A percentile compares a stretch with the other conserved stretches of the same genome.
phyloP scores from a whole-genome alignment of 768 basidiomycete genomes.

The Flagelloscypha sp. region DNA sequence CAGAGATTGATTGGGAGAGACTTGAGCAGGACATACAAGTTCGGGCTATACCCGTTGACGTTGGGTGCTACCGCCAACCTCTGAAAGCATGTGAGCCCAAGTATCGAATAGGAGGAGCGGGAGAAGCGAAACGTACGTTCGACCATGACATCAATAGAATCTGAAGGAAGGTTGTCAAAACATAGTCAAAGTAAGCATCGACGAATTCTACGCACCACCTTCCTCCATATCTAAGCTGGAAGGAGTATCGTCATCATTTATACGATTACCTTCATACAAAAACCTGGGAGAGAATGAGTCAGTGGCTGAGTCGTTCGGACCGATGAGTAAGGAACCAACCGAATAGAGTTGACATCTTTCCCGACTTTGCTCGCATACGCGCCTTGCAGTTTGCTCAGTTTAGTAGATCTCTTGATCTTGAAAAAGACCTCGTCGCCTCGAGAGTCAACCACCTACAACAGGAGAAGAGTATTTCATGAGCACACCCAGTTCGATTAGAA shows the following conservation, averaged over 20 bases:
- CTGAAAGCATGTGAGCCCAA: constrained; percentile 16
- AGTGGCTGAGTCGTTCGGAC: neutral
- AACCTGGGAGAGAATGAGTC: constrained; percentile 44
- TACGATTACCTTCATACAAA: constrained; percentile 82
- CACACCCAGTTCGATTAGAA: too few species aligned
- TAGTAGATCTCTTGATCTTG: constrained; percentile 66
- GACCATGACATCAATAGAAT: constrained; percentile 65
- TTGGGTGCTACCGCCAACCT: constrained; percentile 51
- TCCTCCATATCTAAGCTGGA: constrained; percentile 81
- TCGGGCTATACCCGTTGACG: too few species aligned
- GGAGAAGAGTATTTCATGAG: too few species aligned
- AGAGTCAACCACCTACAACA: constrained; percentile 40
- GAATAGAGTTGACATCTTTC: constrained; percentile 52
- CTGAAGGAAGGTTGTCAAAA: constrained; percentile 22
- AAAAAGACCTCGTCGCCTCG: constrained; percentile 63
- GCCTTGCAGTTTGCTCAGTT: constrained; percentile 56
- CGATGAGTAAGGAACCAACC: constrained; percentile 28
- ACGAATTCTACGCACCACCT: constrained; percentile 55
- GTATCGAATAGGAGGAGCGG: constrained; percentile 7
- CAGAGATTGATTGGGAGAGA: too few species aligned
- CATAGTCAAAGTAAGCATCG: neutral
- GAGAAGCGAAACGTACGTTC: constrained; percentile 39
- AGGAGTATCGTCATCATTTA: constrained; percentile 87
- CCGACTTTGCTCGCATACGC: constrained; percentile 64
- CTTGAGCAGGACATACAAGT: too few species aligned